Conservation (phyloP, 2,329 filamentous ascomycete genomes). For the Botrytis tulipae region DNA sequence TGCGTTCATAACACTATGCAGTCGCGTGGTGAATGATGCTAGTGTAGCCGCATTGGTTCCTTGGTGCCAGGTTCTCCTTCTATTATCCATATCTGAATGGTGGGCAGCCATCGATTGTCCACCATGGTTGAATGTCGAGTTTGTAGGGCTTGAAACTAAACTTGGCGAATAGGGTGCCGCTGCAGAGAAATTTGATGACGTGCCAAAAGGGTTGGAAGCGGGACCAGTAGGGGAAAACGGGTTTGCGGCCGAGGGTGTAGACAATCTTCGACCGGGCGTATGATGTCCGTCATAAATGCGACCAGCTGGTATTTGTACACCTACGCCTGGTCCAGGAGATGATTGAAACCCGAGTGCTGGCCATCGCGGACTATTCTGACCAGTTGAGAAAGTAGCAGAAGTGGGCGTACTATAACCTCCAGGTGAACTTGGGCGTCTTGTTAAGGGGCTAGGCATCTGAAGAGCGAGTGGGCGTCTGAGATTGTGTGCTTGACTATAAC, state of each 20-base stretch:
- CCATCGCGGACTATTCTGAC: constrained; percentile 74
- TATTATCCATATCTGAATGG: constrained; percentile 68
- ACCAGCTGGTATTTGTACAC: constrained; percentile 65
- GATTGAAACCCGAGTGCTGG: constrained; percentile 62
- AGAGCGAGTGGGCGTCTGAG: constrained; percentile 74
- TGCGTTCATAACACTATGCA: constrained; percentile 74
- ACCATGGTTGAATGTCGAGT: constrained; percentile 61
- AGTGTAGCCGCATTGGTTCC: constrained; percentile 58
- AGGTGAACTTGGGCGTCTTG: constrained; percentile 67
- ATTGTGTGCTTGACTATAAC: constrained; percentile 51
- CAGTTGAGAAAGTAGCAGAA: constrained; percentile 76
- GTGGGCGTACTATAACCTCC: constrained; percentile 79
- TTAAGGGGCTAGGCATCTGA: constrained; percentile 59
- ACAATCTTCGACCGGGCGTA: constrained; percentile 71
- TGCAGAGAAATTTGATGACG: constrained; percentile 53
- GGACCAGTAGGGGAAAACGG: constrained; percentile 64
- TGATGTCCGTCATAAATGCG: constrained; percentile 68
- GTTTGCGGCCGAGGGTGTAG: constrained; percentile 73
- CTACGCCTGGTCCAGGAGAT: constrained; percentile 50
- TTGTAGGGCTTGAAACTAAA: constrained; percentile 65
- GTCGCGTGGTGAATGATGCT: constrained; percentile 59
- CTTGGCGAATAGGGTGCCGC: constrained; percentile 58
- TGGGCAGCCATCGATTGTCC: constrained; percentile 62
- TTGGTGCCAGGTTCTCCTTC: constrained; percentile 88
- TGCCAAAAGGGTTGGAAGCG: constrained; percentile 48